phyloP scores from a whole-genome alignment of 1,284 basidiomycete species.

The Bjerkandera adusta region DNA sequence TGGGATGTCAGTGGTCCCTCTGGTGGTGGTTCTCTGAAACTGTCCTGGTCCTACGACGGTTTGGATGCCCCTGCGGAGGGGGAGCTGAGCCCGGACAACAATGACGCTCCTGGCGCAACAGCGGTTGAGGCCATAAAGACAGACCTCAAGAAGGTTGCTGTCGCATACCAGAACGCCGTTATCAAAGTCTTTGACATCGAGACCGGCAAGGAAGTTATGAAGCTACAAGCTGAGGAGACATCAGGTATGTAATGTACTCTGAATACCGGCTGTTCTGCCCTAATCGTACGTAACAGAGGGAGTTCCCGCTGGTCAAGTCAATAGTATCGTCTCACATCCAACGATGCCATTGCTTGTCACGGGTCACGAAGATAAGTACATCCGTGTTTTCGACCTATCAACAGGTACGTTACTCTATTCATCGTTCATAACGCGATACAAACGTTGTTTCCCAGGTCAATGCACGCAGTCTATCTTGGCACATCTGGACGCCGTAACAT shows the following conservation, averaged over 20 bases:
- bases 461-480: conserved; percentile 89
- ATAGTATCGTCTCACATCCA: conserved; percentile 88
- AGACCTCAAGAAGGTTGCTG: conserved; percentile 79
- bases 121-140: conserved; percentile 79
- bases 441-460: conserved; percentile 47
- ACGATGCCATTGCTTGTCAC: conserved; percentile 87
- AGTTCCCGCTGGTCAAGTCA: conserved; percentile 77
- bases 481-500: conserved; percentile 90
- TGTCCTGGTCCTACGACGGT: conserved; percentile 81
- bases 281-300: conserved; percentile 47
- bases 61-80: conserved; percentile 53
- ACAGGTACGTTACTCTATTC: conserved; percentile 54
- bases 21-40: conserved; percentile 55
- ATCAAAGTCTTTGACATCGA: conserved; percentile 92
- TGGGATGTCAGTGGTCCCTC: conserved; percentile 80
- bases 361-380: conserved; percentile 92
- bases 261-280: no score
- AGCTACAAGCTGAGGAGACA: conserved; percentile 65
- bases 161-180: conserved; percentile 88
- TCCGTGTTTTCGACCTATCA: conserved; percentile 84
- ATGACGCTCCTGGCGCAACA: conserved; percentile 67
- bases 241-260: conserved; percentile 72
- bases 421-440: conserved; percentile 11
- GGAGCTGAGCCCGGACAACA: conserved; percentile 38
- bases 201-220: conserved; percentile 75